Percentiles rank a stretch among this genome's conserved stretches.
phyloP scores from a whole-genome alignment of 177 flowering plant genomes.

The Vitis hybrid region DNA sequence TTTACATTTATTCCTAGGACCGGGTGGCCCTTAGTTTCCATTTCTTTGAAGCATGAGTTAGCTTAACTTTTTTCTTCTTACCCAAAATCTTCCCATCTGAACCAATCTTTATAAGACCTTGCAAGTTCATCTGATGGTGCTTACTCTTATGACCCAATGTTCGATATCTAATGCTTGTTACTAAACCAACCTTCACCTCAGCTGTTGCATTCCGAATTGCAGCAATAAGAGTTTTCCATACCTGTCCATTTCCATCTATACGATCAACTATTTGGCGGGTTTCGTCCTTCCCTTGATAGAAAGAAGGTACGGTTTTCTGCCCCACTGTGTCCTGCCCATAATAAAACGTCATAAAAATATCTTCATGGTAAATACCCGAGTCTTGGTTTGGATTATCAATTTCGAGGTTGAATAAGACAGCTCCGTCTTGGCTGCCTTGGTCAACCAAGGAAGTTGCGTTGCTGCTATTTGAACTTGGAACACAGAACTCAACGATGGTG shows the following conservation, averaged over 20 bases:
- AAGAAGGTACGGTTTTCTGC: conserved; percentile 10
- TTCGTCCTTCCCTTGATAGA: conserved; percentile 25
- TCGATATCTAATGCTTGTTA: conserved; percentile 21
- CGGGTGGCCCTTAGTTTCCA: conserved; percentile 13
- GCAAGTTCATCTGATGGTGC: conserved; percentile 23
- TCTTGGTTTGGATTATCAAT: conserved; percentile 26
- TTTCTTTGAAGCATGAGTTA: conserved; percentile 13
- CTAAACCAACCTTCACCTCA: conserved; percentile 24
- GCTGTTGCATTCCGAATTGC: conserved; percentile 22
- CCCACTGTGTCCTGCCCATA: conserved; percentile 18
- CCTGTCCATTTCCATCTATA: conserved; percentile 1
- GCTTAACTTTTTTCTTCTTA: conserved; percentile 30
- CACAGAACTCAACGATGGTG: conserved; percentile 21
- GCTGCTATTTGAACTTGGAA: conserved; percentile 7
- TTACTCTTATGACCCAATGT: conserved; percentile 23
- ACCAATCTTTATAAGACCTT: conserved; percentile 27
- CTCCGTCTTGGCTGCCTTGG: not conserved
- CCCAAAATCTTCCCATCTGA: conserved; percentile 39
- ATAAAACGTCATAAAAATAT: conserved; percentile 14
- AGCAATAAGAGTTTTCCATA: conserved; percentile 16
- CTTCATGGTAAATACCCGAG: conserved; percentile 20
- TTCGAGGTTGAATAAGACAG: conserved; percentile 11
- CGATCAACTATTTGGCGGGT: not conserved
- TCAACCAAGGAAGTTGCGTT: not conserved
- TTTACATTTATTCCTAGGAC: not conserved